Base-by-base conservation (phyloP, 2,329 filamentous ascomycete genomes). In the Pyrenochaeta sp. region DNA sequence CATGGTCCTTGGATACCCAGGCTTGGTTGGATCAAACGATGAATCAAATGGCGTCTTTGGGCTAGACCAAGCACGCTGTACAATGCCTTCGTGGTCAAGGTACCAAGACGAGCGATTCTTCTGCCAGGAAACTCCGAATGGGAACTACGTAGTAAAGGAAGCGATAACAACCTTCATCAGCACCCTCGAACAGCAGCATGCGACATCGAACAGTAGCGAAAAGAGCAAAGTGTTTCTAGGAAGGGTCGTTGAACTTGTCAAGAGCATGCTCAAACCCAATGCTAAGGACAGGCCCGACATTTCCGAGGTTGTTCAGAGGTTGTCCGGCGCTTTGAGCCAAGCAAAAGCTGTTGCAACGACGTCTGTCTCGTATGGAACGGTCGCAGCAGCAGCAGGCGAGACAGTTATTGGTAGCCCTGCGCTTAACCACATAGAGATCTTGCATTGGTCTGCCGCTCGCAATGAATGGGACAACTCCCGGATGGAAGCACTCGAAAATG, bases 131-230 rank as follows among this genome's bases (percentile, higher is more conserved):
- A 7, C 8, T 3, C 15, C 20, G 13, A 11, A 32, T n/a, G 38
- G 31, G 3, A 15, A 27, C 2, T 37, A 31, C 13, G 24, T 31
- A 10, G 31, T 47, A 2, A 47, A 47, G 19, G 15, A 24, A n/a
- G 32, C 23, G 8, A 38, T 47, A n/a, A 8, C 6, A 11, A 26
- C 23, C 6, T 47, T 47, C 19, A 47, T 47, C 37, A 34, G n/a
- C 6, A n/a, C 3, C 14, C 26, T 47, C 6, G 18, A 35, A 10
- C 36, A 41, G 8, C 8, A 13, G 19, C 15, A 32, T 32, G 32
- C 26, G 1, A 11, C n/a, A 15, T 29, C 21, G 15, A 15, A 41
- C 3, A 14, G 19, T n/a, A 36, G 36, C 13, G 20, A 35, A 10
- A 17, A 32, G 6, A 41, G 37, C 13, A 31, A 37, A 22, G 19